These are phyloP conservation scores for Dujonia santamariae DNA, from an alignment of 1,139 yeast genomes.

Conservation along the genomic window DNA sequence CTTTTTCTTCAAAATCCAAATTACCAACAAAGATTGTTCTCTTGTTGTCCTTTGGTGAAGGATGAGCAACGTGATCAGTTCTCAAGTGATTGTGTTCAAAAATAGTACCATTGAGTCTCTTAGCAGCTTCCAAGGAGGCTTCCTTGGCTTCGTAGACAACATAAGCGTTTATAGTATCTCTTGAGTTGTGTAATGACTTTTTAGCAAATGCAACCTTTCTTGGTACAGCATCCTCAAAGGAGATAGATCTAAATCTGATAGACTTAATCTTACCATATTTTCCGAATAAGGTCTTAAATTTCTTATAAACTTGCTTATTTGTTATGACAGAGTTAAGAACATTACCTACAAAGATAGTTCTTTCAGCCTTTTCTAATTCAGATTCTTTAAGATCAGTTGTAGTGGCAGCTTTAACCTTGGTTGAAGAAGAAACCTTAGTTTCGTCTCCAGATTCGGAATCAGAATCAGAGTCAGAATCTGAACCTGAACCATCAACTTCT, in stretches of 20 bases:
- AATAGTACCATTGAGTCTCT: constrained; percentile 60
- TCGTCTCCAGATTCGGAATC: constrained; percentile 27
- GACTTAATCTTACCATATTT: constrained; percentile 64
- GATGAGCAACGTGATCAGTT: constrained; percentile 91
- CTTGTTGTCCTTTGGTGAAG: constrained; percentile 79
- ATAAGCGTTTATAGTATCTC: constrained; percentile 86
- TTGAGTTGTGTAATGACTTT: constrained; percentile 70
- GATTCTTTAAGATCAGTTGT: constrained; percentile 53
- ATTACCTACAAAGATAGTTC: constrained; percentile 89
- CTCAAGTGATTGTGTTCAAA: constrained; percentile 76
- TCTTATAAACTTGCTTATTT: constrained; percentile 57
- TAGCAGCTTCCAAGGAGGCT: constrained; percentile 51
- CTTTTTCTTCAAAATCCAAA: constrained; percentile 87
- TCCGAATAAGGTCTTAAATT: constrained; percentile 60
- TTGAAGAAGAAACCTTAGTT: constrained; percentile 13
- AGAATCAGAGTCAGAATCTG: constrained; percentile 11
- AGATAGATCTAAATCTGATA: constrained; percentile 87
- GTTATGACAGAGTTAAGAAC: constrained; percentile 65
- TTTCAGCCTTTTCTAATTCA: constrained; percentile 82
- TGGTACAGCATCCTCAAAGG: constrained; percentile 85
- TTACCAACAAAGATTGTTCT: constrained; percentile 91
- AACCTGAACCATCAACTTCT: constrained; percentile 14
- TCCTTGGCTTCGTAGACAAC: constrained; percentile 63
- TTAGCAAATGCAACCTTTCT: constrained; percentile 88
- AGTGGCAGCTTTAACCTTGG: constrained; percentile 29